Evolutionary conservation across 805 yeast species (phyloP).

Genomic region (Saturnispora hagleri): DNA sequence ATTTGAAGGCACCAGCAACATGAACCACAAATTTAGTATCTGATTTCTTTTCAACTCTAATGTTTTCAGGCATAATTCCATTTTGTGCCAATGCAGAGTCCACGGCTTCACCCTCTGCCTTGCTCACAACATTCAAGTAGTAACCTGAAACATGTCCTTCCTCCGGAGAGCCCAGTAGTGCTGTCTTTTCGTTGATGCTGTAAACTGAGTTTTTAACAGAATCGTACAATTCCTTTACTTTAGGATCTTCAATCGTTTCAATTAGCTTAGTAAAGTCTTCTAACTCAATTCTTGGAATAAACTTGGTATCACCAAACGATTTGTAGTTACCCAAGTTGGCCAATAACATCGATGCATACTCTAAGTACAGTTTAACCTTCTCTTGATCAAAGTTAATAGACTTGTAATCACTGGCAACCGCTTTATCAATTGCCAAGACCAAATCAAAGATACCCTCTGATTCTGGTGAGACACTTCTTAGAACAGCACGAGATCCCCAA

Average conservation of each 20-base stretch:
- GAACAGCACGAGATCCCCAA: slow-evolving; percentile 70
- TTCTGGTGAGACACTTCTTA: slow-evolving; percentile 77
- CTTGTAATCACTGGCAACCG: slow-evolving; percentile 37
- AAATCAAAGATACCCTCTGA: slow-evolving; percentile 69
- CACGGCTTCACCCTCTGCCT: slow-evolving; percentile 55
- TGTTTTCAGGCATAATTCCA: slow-evolving; percentile 70
- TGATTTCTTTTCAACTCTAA: slow-evolving; percentile 54
- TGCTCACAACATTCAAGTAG: slow-evolving; percentile 48
- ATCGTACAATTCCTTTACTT: slow-evolving; percentile 30
- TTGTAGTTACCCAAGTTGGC: slow-evolving; percentile 72
- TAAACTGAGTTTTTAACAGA: slow-evolving; percentile 42
- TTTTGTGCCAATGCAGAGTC: slow-evolving; percentile 55
- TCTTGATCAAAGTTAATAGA: slow-evolving; percentile 28
- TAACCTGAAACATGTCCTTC: slow-evolving; percentile 69
- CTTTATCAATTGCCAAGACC: slow-evolving; percentile 49
- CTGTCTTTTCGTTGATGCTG: slow-evolving; percentile 36
- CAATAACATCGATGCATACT: slow-evolving; percentile 67
- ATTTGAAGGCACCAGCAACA: slow-evolving; percentile 56
- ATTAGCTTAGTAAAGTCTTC: slow-evolving; percentile 43
- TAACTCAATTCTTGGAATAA: slow-evolving; percentile 53
- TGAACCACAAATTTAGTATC: slow-evolving; percentile 44
- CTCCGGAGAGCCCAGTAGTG: slow-evolving; percentile 70
- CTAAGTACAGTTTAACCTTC: slow-evolving; percentile 36
- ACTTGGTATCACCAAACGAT: slow-evolving; percentile 84
- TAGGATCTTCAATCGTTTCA: slow-evolving; percentile 30